phyloP scores from a whole-genome alignment of 2,329 filamentous ascomycete species.

The Ophidiomyces ophidiicola region DNA sequence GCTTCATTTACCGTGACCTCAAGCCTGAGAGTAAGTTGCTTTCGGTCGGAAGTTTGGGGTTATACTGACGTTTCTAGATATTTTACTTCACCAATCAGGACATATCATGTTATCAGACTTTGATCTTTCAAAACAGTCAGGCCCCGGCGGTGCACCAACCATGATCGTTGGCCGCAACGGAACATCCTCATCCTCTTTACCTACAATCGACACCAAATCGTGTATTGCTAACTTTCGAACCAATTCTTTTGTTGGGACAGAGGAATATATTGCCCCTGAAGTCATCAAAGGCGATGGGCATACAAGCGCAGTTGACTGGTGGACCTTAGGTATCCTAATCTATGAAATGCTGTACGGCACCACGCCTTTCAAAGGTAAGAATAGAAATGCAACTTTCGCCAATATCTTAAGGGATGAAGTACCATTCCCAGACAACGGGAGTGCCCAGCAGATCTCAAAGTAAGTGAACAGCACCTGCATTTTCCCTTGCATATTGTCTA shows the following conservation, averaged over 20 bases:
- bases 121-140: conserved; percentile 94
- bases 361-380: conserved; percentile 98
- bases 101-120: conserved; percentile 99
- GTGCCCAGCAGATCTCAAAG: conserved; percentile 80
- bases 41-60: not conserved
- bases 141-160: conserved; percentile 85
- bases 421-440: conserved; percentile 81
- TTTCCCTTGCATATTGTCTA: not conserved
- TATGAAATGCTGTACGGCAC: conserved; percentile 99
- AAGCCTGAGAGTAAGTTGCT: conserved; percentile 82
- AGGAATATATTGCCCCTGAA: conserved; percentile 97
- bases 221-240: conserved; percentile 97
- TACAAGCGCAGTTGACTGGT: conserved; percentile 98
- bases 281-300: conserved; percentile 98
- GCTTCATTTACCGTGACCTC: conserved; percentile 94
- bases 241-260: conserved; percentile 95
- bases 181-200: conserved; percentile 70
- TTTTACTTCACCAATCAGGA: conserved; percentile 94
- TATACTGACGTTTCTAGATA: conserved; percentile 50
- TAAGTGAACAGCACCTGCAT: conserved; percentile 41
- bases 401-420: conserved; percentile 95
- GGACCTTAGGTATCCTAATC: conserved; percentile 91
- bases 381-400: conserved; percentile 92
- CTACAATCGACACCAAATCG: conserved; percentile 96
- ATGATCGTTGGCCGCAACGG: conserved; percentile 94